Conservation (phyloP, 2,329 filamentous ascomycete genomes). For the Hypoxylon sp. region DNA sequence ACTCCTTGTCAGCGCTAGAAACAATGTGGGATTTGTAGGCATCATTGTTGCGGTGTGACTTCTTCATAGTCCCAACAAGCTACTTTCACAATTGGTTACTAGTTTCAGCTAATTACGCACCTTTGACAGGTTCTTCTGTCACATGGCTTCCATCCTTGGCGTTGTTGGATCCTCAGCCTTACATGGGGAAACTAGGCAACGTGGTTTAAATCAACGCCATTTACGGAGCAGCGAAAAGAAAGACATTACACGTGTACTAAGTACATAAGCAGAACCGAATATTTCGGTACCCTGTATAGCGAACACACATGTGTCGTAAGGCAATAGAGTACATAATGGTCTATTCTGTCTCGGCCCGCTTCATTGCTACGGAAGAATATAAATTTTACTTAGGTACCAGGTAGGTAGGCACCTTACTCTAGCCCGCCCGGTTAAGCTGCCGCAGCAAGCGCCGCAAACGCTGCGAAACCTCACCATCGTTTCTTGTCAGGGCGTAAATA, state of each 20-base stretch:
- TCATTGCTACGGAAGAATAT: conserved; percentile 13
- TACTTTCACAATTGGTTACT: background rate
- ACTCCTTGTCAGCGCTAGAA: conserved; percentile 31
- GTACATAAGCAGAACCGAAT: conserved; percentile 11
- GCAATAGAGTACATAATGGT: background rate
- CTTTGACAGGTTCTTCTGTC: conserved; percentile 5
- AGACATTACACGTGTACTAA: conserved; percentile 17
- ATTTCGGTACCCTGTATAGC: conserved; percentile 5
- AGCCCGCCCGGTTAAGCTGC: conserved; percentile 3
- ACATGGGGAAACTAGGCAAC: conserved; percentile 19
- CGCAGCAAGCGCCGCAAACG: conserved; percentile 35
- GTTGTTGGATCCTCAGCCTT: conserved; percentile 34
- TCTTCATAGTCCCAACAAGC: conserved; percentile 1
- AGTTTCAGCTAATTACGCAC: conserved; percentile 1
- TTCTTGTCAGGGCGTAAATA: conserved; percentile 22
- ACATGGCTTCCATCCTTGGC: conserved; percentile 23
- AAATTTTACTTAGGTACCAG: background rate
- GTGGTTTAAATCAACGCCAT: conserved; percentile 3
- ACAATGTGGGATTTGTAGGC: conserved; percentile 13
- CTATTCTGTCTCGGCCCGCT: conserved; percentile 28
- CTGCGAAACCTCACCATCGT: conserved; percentile 23
- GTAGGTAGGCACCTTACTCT: background rate
- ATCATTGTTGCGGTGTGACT: conserved; percentile 28
- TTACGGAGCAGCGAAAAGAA: conserved; percentile 22
- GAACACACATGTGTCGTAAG: background rate